Conservation (phyloP, 371 early-diverging fungal species). For the Actinomucor elegans region DNA sequence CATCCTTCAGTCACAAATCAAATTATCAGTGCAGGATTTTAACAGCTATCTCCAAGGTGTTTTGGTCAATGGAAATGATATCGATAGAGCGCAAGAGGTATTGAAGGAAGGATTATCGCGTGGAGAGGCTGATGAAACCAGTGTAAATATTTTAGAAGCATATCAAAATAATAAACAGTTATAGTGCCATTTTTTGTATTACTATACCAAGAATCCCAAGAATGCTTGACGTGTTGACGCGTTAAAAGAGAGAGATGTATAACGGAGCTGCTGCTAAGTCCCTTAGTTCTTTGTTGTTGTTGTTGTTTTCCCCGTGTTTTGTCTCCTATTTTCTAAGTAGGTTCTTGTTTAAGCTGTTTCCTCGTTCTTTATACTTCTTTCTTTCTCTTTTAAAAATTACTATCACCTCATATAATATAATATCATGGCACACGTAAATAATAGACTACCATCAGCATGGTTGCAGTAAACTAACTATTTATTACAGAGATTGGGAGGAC, state of each 20-base stretch:
- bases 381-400: slow-evolving; percentile 3
- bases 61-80: not conserved
- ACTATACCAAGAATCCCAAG: not conserved
- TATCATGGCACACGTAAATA: slow-evolving; percentile 19
- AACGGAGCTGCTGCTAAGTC: not conserved
- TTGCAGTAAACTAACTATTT: not conserved
- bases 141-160: slow-evolving; percentile 10
- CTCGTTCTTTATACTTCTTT: not conserved
- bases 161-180: not conserved
- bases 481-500: slow-evolving; percentile 57
- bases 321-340: not conserved
- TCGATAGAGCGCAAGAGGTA: not conserved
- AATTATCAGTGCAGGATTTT: slow-evolving; percentile 27
- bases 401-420: slow-evolving; percentile 2
- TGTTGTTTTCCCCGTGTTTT: not conserved
- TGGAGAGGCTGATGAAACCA: slow-evolving; percentile 13
- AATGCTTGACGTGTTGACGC: not conserved
- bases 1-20: not conserved
- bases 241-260: not conserved
- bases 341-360: not conserved
- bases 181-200: not conserved
- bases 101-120: slow-evolving; percentile 3
- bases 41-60: slow-evolving; percentile 21
- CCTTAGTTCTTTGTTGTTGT: not conserved
- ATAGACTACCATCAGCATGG: not conserved